Evolutionary conservation across 2,329 filamentous ascomycete species (phyloP).

Genomic region (Boeremia lycopersici): DNA sequence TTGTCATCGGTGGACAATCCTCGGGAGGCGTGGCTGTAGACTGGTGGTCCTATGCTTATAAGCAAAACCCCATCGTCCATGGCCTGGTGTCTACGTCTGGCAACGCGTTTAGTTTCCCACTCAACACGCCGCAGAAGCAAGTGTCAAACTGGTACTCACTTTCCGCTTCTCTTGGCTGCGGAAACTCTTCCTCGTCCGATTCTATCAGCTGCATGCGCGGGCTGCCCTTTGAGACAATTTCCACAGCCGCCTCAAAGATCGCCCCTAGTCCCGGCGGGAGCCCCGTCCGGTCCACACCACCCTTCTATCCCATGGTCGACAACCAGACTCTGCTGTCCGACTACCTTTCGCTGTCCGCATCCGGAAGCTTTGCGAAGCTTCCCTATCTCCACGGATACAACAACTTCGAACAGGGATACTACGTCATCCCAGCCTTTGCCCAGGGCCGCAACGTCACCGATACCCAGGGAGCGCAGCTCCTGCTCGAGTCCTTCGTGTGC

Average conservation of each 20-base stretch:
- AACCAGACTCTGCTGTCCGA: slow-evolving; percentile 27
- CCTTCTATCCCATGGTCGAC: slow-evolving; percentile 27
- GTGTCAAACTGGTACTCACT: slow-evolving; percentile 24
- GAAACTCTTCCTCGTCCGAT: slow-evolving; percentile 1
- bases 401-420: slow-evolving; percentile 29
- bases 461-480: slow-evolving; percentile 17
- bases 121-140: slow-evolving; percentile 22
- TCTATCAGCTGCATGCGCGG: slow-evolving; percentile 28
- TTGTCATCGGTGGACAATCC: slow-evolving; percentile 57
- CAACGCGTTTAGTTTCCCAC: slow-evolving; percentile 25
- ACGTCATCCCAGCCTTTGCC: slow-evolving; percentile 25
- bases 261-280: slow-evolving; percentile 25
- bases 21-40: slow-evolving; percentile 53
- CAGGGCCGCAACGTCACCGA: slow-evolving; percentile 25
- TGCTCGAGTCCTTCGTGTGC: slow-evolving; percentile 26
- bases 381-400: slow-evolving; percentile 29
- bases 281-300: slow-evolving; percentile 21
- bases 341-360: slow-evolving; percentile 22
- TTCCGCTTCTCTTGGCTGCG: slow-evolving; percentile 22
- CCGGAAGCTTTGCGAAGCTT: slow-evolving; percentile 20
- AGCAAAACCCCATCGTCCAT: slow-evolving; percentile 54
- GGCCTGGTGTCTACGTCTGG: slow-evolving; percentile 51
- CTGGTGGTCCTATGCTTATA: slow-evolving; percentile 56
- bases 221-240: slow-evolving; percentile 16
- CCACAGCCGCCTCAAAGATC: slow-evolving; percentile 16